These are phyloP conservation scores for Cladosporium sp. DNA, from an alignment of 2,329 filamentous ascomycete species.

Conservation along the genomic window DNA sequence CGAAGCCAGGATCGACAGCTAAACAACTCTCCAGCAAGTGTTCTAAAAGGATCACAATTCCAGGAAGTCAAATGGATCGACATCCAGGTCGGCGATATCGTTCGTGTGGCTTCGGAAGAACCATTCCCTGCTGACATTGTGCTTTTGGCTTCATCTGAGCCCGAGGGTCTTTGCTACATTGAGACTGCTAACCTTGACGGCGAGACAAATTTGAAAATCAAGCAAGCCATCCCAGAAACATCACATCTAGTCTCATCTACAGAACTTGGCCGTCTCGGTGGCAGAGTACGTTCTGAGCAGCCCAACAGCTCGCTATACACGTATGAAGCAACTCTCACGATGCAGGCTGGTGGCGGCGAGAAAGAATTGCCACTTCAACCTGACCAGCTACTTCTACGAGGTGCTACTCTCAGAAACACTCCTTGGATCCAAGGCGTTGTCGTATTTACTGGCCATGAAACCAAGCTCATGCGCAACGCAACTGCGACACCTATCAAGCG, in stretches of 20 bases:
- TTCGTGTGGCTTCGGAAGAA: constrained; percentile 91
- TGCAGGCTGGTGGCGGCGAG: constrained; percentile 86
- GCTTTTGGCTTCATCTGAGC: constrained; percentile 89
- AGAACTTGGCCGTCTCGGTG: constrained; percentile 82
- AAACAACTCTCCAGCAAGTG: constrained; percentile 82
- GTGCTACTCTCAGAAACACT: constrained; percentile 91
- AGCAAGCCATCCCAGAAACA: constrained; percentile 94
- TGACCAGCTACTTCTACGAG: constrained; percentile 88
- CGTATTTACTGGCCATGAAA: constrained; percentile 96
- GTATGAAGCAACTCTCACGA: constrained; percentile 92
- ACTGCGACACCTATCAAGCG: constrained; percentile 97
- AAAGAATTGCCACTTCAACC: constrained; percentile 88
- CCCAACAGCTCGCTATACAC: constrained; percentile 98
- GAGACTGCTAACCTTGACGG: constrained; percentile 97
- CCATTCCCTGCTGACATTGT: constrained; percentile 94
- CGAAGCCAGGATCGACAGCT: constrained; percentile 82
- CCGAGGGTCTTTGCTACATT: constrained; percentile 96
- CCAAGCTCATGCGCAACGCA: constrained; percentile 97
- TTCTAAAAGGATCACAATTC: constrained; percentile 81
- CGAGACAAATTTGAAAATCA: constrained; percentile 98
- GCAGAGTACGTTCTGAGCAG: constrained; percentile 88
- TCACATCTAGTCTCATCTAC: constrained; percentile 79
- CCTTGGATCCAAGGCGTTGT: constrained; percentile 96
- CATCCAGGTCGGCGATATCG: constrained; percentile 86
- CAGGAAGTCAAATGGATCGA: constrained; percentile 91